Conservation (phyloP, 768 basidiomycete genomes). For the Mycena chlorophos region DNA sequence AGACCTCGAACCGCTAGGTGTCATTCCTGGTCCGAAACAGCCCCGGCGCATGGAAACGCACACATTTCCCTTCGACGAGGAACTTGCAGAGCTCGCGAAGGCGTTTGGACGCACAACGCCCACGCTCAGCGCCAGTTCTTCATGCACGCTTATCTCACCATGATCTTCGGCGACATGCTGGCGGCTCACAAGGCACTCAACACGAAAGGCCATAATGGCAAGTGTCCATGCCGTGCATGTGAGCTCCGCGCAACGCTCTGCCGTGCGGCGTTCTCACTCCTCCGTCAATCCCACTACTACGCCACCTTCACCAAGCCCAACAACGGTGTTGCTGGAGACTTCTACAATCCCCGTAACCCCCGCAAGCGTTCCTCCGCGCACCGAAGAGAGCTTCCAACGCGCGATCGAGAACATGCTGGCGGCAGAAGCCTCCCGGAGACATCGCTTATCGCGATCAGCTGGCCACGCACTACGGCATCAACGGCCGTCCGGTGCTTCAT, state of each 20-base stretch:
- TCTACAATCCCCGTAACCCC: too few species aligned
- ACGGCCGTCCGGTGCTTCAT: slow-evolving; percentile 33
- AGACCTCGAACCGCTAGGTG: slow-evolving; percentile 27
- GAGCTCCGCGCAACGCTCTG: too few species aligned
- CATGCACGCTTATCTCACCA: slow-evolving; percentile 30
- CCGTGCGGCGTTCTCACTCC: too few species aligned
- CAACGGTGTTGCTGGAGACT: too few species aligned
- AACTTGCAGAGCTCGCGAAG: slow-evolving; percentile 1
- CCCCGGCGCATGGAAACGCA: slow-evolving; percentile 15
- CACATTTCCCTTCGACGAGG: slow-evolving; percentile 1
- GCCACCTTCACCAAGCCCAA: too few species aligned
- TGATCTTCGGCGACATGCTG: slow-evolving; percentile 34
- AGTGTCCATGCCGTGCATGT: too few species aligned
- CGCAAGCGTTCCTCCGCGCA: too few species aligned
- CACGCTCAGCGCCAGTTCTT: slow-evolving; percentile 29
- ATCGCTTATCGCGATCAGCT: too few species aligned
- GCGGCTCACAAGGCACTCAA: slow-evolving; percentile 31
- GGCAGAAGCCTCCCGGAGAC: too few species aligned
- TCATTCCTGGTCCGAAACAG: slow-evolving; percentile 36
- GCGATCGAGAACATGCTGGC: too few species aligned
- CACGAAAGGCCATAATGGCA: slow-evolving; percentile 42
- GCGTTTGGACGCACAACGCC: slow-evolving; percentile 19
- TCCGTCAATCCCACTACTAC: too few species aligned
- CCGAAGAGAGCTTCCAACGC: too few species aligned
- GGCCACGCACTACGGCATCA: slow-evolving; percentile 34